Base-by-base conservation (phyloP, 495 filamentous ascomycete genomes). In the Chaetomidium leptoderma region DNA sequence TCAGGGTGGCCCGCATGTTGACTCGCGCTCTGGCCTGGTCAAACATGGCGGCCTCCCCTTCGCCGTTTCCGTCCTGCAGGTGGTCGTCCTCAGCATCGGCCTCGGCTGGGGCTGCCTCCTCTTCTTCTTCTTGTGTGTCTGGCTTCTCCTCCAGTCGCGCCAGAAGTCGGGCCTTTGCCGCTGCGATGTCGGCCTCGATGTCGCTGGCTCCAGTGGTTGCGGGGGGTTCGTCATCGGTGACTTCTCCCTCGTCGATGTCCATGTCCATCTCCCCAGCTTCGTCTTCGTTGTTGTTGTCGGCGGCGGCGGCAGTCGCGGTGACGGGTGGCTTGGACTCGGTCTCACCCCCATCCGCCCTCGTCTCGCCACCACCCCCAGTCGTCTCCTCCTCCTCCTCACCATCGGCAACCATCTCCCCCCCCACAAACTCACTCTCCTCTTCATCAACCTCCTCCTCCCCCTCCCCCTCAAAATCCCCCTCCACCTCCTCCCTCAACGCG, bases 1-100 rank as follows among this genome's bases (percentile, higher is more conserved):
- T 92, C 7, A 96, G 76, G 53, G 87, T 86, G 21, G 75, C 77
- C 51, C 74, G 71, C 57, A 79, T 76, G 67, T 82, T 84, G 62
- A 65, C 44, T 30, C 55, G 63, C 32, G 66, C 58, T 13, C 68
- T 57, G 10, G 59, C 73, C 72, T 50, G 72, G 69, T 64, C 63
- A 24, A 51, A 19, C 0, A 24, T 44, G 39, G 42, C 16, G 50
- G 35, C 35, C 14, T 29, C 26, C n/a, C 45, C 50, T 0, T 37
- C 33, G 36, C 35, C 33, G 29, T 45, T 30, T 13, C 19, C 39
- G 11, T 42, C 6, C 10, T 42, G 24, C 9, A 27, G 24, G 36
- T 35, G 44, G 5, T 55, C 51, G 14, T 48, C n/a, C n/a, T n/a
- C 50, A 19, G 35, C 42, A 19, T 21, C 45, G 42, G 44, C 30